Conservation (phyloP, 345 rosid species). For the Toxicodendron radicans region DNA sequence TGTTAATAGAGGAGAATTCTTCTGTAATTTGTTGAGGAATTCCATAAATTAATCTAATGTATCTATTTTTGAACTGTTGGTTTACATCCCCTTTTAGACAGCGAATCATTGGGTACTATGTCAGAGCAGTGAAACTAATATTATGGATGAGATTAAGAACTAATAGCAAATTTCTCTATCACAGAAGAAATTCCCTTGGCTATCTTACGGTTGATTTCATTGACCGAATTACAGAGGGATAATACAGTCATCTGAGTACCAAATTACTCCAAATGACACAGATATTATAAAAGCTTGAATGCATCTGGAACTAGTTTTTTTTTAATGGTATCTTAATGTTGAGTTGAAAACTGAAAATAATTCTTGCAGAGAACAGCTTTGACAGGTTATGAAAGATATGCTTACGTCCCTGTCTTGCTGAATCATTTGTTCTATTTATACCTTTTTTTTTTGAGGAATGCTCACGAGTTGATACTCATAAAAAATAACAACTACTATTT, state of each 20-base stretch:
- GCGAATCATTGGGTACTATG: not conserved
- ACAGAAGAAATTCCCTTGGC: too few relatives aligned
- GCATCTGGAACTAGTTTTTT: not conserved
- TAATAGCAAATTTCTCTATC: too few relatives aligned
- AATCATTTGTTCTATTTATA: too few relatives aligned
- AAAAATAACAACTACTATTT: too few relatives aligned
- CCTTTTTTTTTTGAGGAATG: too few relatives aligned
- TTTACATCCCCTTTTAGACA: not conserved
- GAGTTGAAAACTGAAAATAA: too few relatives aligned
- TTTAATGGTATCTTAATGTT: too few relatives aligned
- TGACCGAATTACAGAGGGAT: not conserved
- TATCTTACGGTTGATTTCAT: not conserved
- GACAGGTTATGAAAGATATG: too few relatives aligned
- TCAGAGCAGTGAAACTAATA: not conserved
- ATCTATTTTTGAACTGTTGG: not conserved
- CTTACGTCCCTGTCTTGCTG: too few relatives aligned
- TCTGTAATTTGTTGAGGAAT: too few relatives aligned
- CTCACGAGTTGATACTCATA: too few relatives aligned
- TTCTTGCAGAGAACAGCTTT: too few relatives aligned
- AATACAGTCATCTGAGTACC: not conserved
- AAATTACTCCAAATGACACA: not conserved
- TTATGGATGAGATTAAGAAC: not conserved
- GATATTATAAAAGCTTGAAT: not conserved
- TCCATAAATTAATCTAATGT: not conserved
- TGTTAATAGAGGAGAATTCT: not conserved